phyloP scores from a whole-genome alignment of 768 basidiomycete genomes.

The Collybia nuda region DNA sequence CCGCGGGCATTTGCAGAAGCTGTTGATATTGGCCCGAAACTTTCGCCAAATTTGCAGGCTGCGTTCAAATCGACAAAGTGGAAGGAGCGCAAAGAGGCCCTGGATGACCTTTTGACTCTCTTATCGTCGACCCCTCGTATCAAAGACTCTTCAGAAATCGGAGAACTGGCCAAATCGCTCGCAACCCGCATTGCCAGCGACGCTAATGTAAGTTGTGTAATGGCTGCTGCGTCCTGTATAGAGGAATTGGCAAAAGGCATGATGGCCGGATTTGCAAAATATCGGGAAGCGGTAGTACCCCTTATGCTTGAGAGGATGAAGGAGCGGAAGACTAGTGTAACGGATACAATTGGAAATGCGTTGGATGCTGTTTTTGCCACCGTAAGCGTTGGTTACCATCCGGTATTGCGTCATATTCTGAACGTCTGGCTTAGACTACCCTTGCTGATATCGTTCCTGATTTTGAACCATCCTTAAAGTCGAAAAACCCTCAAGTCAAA shows the following conservation, averaged over 20 bases:
- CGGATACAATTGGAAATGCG: slow-evolving; percentile 84
- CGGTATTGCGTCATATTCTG: slow-evolving; percentile 5
- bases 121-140: slow-evolving; percentile 73
- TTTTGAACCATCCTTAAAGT: slow-evolving; percentile 69
- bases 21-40: slow-evolving; percentile 71
- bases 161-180: slow-evolving; percentile 73
- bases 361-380: slow-evolving; percentile 86
- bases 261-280: slow-evolving; percentile 69
- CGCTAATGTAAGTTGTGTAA: slow-evolving; percentile 95
- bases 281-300: slow-evolving; percentile 69
- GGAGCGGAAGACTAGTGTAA: slow-evolving; percentile 89
- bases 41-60: slow-evolving; percentile 74
- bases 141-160: slow-evolving; percentile 76
- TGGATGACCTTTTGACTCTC: slow-evolving; percentile 78
- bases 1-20: slow-evolving; percentile 80
- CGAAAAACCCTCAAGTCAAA: slow-evolving; percentile 97
- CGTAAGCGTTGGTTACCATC: slow-evolving; percentile 45
- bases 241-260: slow-evolving; percentile 86
- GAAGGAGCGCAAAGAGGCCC: slow-evolving; percentile 94
- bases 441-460: slow-evolving; percentile 84
- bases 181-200: slow-evolving; percentile 83
- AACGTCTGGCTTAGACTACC: slow-evolving; percentile 51
- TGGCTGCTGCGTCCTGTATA: slow-evolving; percentile 80
- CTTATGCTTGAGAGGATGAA: slow-evolving; percentile 88
- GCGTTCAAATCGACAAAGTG: slow-evolving; percentile 89